A percentile compares a stretch with the other conserved stretches of the same genome.
phyloP scores from a whole-genome alignment of 2,329 filamentous ascomycete genomes.

The Trichoderma lentiforme region DNA sequence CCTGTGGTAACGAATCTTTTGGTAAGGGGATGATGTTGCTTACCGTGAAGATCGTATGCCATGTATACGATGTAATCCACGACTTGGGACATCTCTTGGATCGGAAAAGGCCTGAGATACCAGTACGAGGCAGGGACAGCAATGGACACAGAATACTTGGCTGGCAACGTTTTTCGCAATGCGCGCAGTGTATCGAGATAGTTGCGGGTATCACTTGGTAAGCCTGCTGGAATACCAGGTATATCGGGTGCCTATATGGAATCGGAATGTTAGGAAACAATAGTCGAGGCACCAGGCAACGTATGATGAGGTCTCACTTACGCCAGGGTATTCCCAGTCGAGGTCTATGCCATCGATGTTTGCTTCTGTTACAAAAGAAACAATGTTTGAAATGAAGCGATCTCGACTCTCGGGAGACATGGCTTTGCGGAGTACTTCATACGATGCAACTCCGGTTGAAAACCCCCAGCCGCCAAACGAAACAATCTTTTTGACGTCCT shows the following conservation, averaged over 20 bases:
- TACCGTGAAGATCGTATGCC: constrained; percentile 34
- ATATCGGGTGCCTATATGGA: constrained; percentile 3
- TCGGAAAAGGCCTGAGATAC: constrained; percentile 38
- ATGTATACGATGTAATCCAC: constrained; percentile 35
- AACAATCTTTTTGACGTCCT: constrained; percentile 26
- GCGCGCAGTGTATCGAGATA: constrained; percentile 2
- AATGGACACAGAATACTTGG: constrained; percentile 35
- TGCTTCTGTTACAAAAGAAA: constrained; percentile 36
- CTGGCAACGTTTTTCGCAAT: constrained; percentile 28
- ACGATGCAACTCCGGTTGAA: constrained; percentile 25
- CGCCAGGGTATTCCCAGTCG: constrained; percentile 41
- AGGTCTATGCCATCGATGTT: constrained; percentile 38
- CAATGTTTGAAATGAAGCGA: constrained; percentile 33
- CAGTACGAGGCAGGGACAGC: constrained; percentile 39
- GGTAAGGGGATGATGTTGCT: not conserved
- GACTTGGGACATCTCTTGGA: constrained; percentile 28
- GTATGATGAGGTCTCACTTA: constrained; percentile 4
- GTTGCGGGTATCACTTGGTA: not conserved
- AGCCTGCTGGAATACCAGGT: constrained; percentile 8
- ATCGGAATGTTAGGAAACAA: not conserved
- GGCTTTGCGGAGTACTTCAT: constrained; percentile 25
- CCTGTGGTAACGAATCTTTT: not conserved
- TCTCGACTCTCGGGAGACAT: constrained; percentile 31
- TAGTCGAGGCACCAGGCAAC: not conserved
- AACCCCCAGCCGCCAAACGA: constrained; percentile 31